Evolutionary conservation across 495 filamentous ascomycete genomes (phyloP).

Genomic region (Aspergillus wentii): DNA sequence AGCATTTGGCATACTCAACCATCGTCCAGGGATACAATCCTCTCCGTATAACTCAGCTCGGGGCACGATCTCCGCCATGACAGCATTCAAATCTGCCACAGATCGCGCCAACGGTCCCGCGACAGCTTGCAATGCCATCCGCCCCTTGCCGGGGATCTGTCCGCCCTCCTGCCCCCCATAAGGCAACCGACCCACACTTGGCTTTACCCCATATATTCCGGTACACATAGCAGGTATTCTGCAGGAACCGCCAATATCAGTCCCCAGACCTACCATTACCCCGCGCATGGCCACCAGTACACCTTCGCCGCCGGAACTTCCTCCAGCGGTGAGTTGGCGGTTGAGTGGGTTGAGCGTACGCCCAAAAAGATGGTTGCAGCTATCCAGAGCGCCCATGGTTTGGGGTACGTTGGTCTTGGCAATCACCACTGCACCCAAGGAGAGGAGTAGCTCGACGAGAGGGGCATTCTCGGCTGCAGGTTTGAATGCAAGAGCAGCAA

Average conservation of each 20-base stretch:
- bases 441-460: constrained; percentile 33
- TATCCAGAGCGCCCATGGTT: constrained; percentile 37
- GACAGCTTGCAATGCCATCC: constrained; percentile 39
- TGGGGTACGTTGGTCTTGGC: constrained; percentile 65
- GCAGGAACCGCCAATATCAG: constrained; percentile 61
- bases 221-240: constrained; percentile 56
- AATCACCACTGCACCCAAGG: constrained; percentile 51
- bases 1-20: constrained; percentile 24
- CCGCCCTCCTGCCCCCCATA: constrained; percentile 42
- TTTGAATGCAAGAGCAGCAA: constrained; percentile 47
- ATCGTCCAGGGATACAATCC: constrained; percentile 47
- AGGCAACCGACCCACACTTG: constrained; percentile 53
- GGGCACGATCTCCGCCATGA: constrained; percentile 48
- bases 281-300: constrained; percentile 59
- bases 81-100: constrained; percentile 38
- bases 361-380: constrained; percentile 48
- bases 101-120: constrained; percentile 47
- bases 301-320: constrained; percentile 64
- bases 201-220: constrained; percentile 57
- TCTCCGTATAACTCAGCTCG: constrained; percentile 40
- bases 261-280: constrained; percentile 61
- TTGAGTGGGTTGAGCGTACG: constrained; percentile 61
- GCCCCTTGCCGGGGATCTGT: constrained; percentile 29
- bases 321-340: constrained; percentile 51
- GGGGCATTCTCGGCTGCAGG: constrained; percentile 42